Evolutionary conservation across 139 green algal genomes (phyloP).

Genomic region (Mychonastes homosphaera): DNA sequence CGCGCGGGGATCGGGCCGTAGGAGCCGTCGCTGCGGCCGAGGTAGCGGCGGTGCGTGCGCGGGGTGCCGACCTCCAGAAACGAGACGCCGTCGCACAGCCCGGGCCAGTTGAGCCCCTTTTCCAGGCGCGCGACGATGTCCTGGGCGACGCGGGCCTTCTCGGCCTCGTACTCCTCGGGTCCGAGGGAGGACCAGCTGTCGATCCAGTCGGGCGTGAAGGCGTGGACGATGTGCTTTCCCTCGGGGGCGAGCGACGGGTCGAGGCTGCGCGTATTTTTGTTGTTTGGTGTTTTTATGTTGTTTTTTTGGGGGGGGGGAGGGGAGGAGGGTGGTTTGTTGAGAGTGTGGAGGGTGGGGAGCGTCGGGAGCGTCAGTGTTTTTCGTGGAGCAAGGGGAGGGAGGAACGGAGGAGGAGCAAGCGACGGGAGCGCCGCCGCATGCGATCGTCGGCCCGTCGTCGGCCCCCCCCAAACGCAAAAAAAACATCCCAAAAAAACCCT

Average conservation of each 20-base stretch:
- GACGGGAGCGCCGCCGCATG: no score
- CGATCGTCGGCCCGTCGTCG: no score
- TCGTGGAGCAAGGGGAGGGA: background rate
- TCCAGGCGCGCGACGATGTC: constrained; percentile 71
- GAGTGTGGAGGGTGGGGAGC: background rate
- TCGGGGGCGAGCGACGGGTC: constrained; percentile 73
- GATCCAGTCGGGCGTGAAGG: constrained; percentile 94
- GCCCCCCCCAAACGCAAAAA: no score
- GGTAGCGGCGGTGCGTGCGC: constrained; percentile 81
- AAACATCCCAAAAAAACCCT: background rate
- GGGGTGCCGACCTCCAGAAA: constrained; percentile 81
- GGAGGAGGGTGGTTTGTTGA: background rate
- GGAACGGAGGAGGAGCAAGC: background rate
- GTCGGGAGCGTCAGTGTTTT: background rate
- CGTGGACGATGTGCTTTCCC: constrained; percentile 81
- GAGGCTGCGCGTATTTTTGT: no score
- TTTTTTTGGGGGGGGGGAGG: background rate
- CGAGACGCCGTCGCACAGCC: constrained; percentile 48
- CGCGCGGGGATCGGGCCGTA: constrained; percentile 88
- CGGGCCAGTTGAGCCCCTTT: constrained; percentile 64
- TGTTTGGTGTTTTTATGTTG: no score
- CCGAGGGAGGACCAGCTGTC: constrained; percentile 50
- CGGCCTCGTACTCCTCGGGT: constrained; percentile 34
- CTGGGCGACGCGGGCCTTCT: constrained; percentile 68
- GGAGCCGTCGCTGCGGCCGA: constrained; percentile 75